A percentile compares a stretch with the other conserved stretches of the same genome.
Evolutionary conservation across 805 yeast species (phyloP).

Genomic region (Candida maris): DNA sequence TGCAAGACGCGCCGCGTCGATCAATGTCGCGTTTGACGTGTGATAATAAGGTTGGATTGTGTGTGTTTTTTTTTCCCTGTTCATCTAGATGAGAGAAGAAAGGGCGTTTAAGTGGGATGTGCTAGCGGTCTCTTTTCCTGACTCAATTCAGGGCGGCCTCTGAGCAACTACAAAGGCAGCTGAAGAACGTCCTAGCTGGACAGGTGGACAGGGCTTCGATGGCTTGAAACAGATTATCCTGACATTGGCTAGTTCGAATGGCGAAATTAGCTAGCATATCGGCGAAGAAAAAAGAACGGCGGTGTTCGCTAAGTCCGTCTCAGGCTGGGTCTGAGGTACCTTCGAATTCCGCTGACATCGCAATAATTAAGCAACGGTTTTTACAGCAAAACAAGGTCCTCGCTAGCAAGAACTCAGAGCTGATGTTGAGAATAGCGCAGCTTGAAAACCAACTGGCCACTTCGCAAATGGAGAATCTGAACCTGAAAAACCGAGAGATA

Average conservation of each 20-base stretch:
- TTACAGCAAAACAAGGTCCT: slow-evolving; percentile 52
- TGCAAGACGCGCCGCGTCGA: slow-evolving; percentile 1
- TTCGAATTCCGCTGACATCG: slow-evolving; percentile 12
- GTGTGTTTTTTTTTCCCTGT: not conserved
- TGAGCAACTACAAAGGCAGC: too few relatives aligned
- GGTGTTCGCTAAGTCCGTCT: slow-evolving; percentile 1
- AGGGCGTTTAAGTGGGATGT: too few relatives aligned
- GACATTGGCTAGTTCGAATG: slow-evolving; percentile 11
- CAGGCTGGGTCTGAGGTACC: slow-evolving; percentile 10
- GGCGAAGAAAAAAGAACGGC: slow-evolving; percentile 1
- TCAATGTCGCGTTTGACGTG: not conserved
- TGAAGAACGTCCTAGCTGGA: too few relatives aligned
- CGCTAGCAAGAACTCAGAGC: slow-evolving; percentile 53
- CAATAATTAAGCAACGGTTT: slow-evolving; percentile 26
- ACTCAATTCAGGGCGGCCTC: too few relatives aligned
- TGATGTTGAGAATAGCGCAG: slow-evolving; percentile 48
- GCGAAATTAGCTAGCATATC: slow-evolving; percentile 22
- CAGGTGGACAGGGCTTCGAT: too few relatives aligned
- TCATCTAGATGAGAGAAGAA: not conserved
- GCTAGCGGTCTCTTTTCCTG: too few relatives aligned
- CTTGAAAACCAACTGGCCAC: slow-evolving; percentile 45
- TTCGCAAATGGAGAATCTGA: slow-evolving; percentile 26
- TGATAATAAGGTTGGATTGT: slow-evolving; percentile 9
- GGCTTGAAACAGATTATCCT: not conserved
- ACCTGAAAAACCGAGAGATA: slow-evolving; percentile 20